Base-by-base conservation (phyloP, 2,329 filamentous ascomycete species). In the Botrytis galanthina region DNA sequence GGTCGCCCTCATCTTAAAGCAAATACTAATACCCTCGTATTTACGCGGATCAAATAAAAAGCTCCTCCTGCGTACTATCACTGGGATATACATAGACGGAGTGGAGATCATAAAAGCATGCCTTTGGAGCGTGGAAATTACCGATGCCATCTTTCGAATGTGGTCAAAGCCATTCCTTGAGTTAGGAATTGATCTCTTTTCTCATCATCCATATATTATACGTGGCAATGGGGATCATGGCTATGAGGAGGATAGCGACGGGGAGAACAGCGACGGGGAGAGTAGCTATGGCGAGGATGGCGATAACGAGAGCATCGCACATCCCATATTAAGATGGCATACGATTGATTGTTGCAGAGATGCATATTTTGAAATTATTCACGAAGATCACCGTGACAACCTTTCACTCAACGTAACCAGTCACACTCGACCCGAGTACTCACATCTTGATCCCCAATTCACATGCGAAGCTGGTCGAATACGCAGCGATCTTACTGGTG, bases 371-470 rank as follows among this genome's bases (percentile, higher is more conserved):
- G n/a, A n/a, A n/a, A n/a, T n/a, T n/a, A n/a, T n/a, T n/a, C n/a
- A n/a, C n/a, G n/a, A n/a, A n/a, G n/a, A n/a, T n/a, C n/a, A n/a
- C n/a, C n/a, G n/a, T n/a, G n/a, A n/a, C n/a, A n/a, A n/a, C n/a
- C n/a, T n/a, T n/a, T n/a, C n/a, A n/a, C n/a, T n/a, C n/a, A n/a
- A n/a, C n/a, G n/a, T n/a, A n/a, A n/a, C n/a, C n/a, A n/a, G n/a
- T n/a, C n/a, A n/a, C n/a, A n/a, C n/a, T n/a, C n/a, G n/a, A n/a
- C n/a, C n/a, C n/a, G n/a, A 67, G 37, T 73, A 60, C 22, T 57
- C 63, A 22, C 66, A 75, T 57, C 67, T 73, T 7, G 70, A 74
- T 51, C 61, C 74, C 0, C 20, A n/a, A 12, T 75, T 71, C 29
- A 37, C 71, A 62, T 74, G 74, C 16, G 54, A 68, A 51, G 44